phyloP scores from a whole-genome alignment of 1,284 basidiomycete species.

The Cutaneotrichosporon dermatis region DNA sequence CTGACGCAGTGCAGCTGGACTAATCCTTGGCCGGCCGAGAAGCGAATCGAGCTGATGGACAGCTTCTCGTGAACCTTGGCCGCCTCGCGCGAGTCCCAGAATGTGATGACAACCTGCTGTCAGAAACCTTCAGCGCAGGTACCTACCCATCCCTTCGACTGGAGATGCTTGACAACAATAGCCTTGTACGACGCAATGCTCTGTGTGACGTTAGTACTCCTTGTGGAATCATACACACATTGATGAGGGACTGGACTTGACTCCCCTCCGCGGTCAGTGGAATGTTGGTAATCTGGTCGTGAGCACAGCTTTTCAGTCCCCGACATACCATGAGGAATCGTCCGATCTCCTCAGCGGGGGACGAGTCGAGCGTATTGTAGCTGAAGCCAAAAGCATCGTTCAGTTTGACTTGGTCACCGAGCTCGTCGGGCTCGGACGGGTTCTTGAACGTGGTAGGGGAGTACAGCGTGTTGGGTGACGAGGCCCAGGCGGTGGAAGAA shows the following conservation, averaged over 20 bases:
- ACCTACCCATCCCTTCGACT: slow-evolving; percentile 30
- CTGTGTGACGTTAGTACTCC: slow-evolving; percentile 9
- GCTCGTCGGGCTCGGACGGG: background rate
- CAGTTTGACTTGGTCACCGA: background rate
- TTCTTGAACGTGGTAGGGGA: background rate
- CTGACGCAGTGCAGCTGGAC: slow-evolving; percentile 22
- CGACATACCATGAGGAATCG: slow-evolving; percentile 30
- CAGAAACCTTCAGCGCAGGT: background rate
- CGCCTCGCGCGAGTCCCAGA: slow-evolving; percentile 40
- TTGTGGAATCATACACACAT: slow-evolving; percentile 13
- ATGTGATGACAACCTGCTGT: slow-evolving; percentile 34
- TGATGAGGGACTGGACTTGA: slow-evolving; percentile 24
- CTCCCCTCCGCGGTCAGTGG: slow-evolving; percentile 20
- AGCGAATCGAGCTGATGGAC: slow-evolving; percentile 12
- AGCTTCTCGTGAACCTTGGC: slow-evolving; percentile 27
- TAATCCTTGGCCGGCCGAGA: slow-evolving; percentile 11
- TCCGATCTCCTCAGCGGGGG: slow-evolving; percentile 12
- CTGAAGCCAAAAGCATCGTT: background rate
- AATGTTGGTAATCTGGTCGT: slow-evolving; percentile 25
- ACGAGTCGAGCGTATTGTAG: too few species aligned
- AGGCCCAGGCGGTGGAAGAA: background rate
- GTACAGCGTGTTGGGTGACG: background rate
- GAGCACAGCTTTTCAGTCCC: background rate
- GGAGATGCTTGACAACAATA: slow-evolving; percentile 30
- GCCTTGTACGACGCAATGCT: slow-evolving; percentile 26